phyloP scores from a whole-genome alignment of 768 basidiomycete genomes.

The Kwoniella mangroviensis region DNA sequence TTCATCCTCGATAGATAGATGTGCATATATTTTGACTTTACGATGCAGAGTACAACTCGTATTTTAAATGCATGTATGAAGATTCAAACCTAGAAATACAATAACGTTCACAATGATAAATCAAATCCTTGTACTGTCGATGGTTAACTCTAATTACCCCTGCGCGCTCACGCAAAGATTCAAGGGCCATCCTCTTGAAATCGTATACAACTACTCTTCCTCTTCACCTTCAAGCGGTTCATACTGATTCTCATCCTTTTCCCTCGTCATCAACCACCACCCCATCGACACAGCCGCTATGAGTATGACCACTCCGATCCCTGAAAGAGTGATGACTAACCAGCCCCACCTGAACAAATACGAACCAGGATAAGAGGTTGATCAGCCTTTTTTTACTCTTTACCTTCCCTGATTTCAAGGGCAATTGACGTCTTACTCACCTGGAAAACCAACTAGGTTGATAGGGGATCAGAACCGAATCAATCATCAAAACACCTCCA shows the following conservation, averaged over 20 bases:
- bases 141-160: no score
- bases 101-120: not conserved
- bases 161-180: not conserved
- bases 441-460: slow-evolving; percentile 81
- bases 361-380: not conserved
- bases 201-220: slow-evolving; percentile 35
- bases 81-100: not conserved
- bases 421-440: slow-evolving; percentile 60
- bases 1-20: no score
- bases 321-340: slow-evolving; percentile 68
- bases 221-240: slow-evolving; percentile 78
- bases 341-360: slow-evolving; percentile 44
- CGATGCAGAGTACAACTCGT: not conserved
- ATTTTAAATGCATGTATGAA: not conserved
- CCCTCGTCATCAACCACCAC: slow-evolving; percentile 65
- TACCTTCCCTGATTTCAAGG: no score
- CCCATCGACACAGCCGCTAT: slow-evolving; percentile 70
- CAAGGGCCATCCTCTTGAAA: not conserved
- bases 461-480: slow-evolving; percentile 81
- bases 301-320: slow-evolving; percentile 67
- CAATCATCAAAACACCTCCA: slow-evolving; percentile 88
- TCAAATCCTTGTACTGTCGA: not conserved
- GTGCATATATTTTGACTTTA: no score
- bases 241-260: slow-evolving; percentile 83
- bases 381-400: no score